Evolutionary conservation across 2,329 filamentous ascomycete genomes (phyloP).

Genomic region (Beauveria medogensis): DNA sequence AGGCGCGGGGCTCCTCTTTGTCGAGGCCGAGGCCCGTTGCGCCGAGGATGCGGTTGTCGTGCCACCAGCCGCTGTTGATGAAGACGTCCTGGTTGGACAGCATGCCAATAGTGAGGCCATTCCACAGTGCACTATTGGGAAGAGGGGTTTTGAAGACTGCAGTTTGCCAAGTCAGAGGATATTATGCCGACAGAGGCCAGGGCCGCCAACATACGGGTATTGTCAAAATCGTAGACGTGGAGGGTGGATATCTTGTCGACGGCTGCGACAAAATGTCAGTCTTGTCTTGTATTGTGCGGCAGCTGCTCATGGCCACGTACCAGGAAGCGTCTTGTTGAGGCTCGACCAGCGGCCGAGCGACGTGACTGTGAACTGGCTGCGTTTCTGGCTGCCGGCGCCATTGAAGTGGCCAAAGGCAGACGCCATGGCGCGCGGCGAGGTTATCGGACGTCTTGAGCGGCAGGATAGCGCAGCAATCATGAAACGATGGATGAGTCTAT

Average conservation of each 20-base stretch:
- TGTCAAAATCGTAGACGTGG: slow-evolving; percentile 97
- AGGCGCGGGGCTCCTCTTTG: slow-evolving; percentile 72
- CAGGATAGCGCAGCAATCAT: slow-evolving; percentile 18
- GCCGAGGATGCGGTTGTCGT: slow-evolving; percentile 77
- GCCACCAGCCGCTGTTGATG: slow-evolving; percentile 90
- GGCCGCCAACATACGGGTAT: slow-evolving; percentile 58
- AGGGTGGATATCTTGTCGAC: slow-evolving; percentile 66
- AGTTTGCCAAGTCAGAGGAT: not conserved
- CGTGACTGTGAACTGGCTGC: slow-evolving; percentile 51
- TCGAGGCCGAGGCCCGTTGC: slow-evolving; percentile 78
- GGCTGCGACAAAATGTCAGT: slow-evolving; percentile 28
- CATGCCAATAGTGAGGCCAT: slow-evolving; percentile 64
- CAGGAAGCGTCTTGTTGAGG: slow-evolving; percentile 61
- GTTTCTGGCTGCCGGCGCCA: slow-evolving; percentile 22
- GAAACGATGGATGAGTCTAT: slow-evolving; percentile 6
- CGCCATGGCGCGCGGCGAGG: slow-evolving; percentile 28
- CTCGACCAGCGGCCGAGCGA: slow-evolving; percentile 80
- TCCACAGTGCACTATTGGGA: slow-evolving; percentile 85
- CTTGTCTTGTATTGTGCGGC: slow-evolving; percentile 6
- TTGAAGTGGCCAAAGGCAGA: slow-evolving; percentile 31
- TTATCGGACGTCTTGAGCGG: slow-evolving; percentile 16
- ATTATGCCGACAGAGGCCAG: not conserved
- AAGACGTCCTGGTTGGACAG: slow-evolving; percentile 71
- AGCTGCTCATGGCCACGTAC: slow-evolving; percentile 30
- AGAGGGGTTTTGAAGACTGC: slow-evolving; percentile 84